These are phyloP conservation scores for Aspergillus caelatus DNA, from an alignment of 2,329 filamentous ascomycete genomes.

Conservation along the genomic window DNA sequence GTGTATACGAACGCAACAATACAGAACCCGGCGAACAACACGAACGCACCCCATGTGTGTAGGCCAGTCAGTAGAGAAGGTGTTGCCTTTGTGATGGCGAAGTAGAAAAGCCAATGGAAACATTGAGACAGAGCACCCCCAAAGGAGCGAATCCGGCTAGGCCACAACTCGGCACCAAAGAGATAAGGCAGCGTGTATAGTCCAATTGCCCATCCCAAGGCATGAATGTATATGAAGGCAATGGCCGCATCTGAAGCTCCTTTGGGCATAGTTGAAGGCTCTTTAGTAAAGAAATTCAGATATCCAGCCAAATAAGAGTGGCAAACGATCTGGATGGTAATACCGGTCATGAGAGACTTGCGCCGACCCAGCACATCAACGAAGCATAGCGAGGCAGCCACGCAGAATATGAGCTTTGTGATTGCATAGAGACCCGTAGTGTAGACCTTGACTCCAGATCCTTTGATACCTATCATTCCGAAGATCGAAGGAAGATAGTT, in stretches of 20 bases:
- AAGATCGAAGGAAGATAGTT: no score
- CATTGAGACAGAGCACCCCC: conserved; percentile 41
- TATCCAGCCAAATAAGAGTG: conserved; percentile 36
- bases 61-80: conserved; percentile 32
- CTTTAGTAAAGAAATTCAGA: no score
- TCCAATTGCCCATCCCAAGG: conserved; percentile 47
- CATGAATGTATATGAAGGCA: conserved; percentile 50
- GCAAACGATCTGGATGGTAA: conserved; percentile 43
- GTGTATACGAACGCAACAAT: no score
- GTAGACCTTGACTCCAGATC: conserved; percentile 33
- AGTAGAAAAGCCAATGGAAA: conserved; percentile 51
- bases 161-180: conserved; percentile 50
- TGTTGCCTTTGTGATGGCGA: conserved; percentile 38
- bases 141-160: conserved; percentile 49
- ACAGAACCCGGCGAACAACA: no score
- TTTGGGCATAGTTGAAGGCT: neutral
- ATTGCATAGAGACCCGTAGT: conserved; percentile 47
- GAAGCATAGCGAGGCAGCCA: conserved; percentile 49
- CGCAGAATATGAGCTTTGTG: conserved; percentile 45
- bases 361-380: conserved; percentile 48
- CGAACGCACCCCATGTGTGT: no score
- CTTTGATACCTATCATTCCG: no score
- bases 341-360: conserved; percentile 40
- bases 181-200: conserved; percentile 45
- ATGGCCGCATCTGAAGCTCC: conserved; percentile 42